A percentile compares a stretch with the other conserved stretches of the same genome.
Conservation (phyloP, 306 rosid genomes). For the Corylus americana region DNA sequence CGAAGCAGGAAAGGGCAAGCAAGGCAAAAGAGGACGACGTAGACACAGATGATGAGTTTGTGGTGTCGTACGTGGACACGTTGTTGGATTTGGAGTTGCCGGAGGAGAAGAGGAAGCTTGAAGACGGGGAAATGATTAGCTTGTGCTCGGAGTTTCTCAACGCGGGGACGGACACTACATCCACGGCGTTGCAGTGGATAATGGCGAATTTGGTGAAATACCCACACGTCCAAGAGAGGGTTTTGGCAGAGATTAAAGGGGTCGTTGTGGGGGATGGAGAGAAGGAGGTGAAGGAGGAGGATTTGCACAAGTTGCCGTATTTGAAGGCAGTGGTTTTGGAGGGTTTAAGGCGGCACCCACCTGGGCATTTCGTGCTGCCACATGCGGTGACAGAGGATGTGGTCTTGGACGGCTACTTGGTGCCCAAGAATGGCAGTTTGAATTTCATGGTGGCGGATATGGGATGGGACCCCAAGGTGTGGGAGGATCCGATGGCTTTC, state of each 20-base stretch:
- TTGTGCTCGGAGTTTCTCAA: slow-evolving; percentile 46
- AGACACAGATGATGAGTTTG: slow-evolving; percentile 9
- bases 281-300: slow-evolving; percentile 35
- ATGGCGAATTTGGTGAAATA: slow-evolving; percentile 50
- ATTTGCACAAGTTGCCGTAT: slow-evolving; percentile 34
- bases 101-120: slow-evolving; percentile 33
- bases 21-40: neutral
- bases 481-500: slow-evolving; percentile 49
- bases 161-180: slow-evolving; percentile 46
- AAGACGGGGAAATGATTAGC: slow-evolving; percentile 34
- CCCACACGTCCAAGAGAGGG: slow-evolving; percentile 32
- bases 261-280: slow-evolving; percentile 29
- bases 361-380: slow-evolving; percentile 40
- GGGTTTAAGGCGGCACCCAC: slow-evolving; percentile 48
- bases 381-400: slow-evolving; percentile 42
- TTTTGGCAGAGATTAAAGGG: slow-evolving; percentile 35
- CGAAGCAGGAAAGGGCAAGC: slow-evolving; percentile 28
- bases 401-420: slow-evolving; percentile 36
- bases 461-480: slow-evolving; percentile 41
- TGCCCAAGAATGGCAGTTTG: slow-evolving; percentile 36
- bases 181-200: slow-evolving; percentile 48
- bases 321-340: slow-evolving; percentile 47
- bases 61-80: slow-evolving; percentile 41
- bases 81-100: slow-evolving; percentile 34
- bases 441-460: slow-evolving; percentile 50